These are phyloP conservation scores for Parmelia sp. DNA, from an alignment of 495 filamentous ascomycete species.

Conservation along the genomic window DNA sequence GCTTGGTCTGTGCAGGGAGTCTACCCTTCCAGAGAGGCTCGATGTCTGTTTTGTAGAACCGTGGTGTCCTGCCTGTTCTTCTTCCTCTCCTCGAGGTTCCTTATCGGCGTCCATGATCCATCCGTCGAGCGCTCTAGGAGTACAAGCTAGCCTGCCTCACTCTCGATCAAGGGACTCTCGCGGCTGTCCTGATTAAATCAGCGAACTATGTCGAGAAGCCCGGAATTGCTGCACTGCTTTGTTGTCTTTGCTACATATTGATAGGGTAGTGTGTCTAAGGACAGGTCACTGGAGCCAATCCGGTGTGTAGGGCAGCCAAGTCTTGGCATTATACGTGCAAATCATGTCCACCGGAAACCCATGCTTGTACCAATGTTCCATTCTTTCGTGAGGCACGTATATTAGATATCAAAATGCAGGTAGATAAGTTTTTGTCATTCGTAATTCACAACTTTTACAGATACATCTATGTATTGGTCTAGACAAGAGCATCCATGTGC, in stretches of 20 bases:
- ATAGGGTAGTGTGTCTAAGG: not conserved
- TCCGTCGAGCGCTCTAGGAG: constrained; percentile 15
- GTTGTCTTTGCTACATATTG: not conserved
- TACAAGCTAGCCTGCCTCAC: not conserved
- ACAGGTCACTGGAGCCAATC: not conserved
- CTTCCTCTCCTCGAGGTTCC: not conserved
- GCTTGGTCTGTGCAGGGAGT: constrained; percentile 5
- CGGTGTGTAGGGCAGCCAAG: not conserved
- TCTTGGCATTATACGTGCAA: not conserved
- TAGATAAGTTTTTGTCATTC: constrained; percentile 2
- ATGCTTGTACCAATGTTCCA: too few relatives aligned
- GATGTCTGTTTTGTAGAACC: not conserved
- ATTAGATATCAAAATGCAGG: too few relatives aligned
- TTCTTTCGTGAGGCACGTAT: too few relatives aligned
- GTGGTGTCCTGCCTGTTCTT: not conserved
- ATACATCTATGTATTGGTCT: constrained; percentile 9
- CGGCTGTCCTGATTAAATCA: not conserved
- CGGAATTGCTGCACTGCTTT: not conserved
- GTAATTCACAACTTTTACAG: constrained; percentile 6
- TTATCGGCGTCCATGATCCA: constrained; percentile 16
- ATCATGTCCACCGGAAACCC: too few relatives aligned
- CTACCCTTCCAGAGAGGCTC: not conserved
- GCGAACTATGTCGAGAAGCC: not conserved
- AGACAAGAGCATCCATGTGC: constrained; percentile 5
- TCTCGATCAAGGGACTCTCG: not conserved